These are phyloP conservation scores for Halenospora varia DNA, from an alignment of 495 filamentous ascomycete species.

Conservation along the genomic window DNA sequence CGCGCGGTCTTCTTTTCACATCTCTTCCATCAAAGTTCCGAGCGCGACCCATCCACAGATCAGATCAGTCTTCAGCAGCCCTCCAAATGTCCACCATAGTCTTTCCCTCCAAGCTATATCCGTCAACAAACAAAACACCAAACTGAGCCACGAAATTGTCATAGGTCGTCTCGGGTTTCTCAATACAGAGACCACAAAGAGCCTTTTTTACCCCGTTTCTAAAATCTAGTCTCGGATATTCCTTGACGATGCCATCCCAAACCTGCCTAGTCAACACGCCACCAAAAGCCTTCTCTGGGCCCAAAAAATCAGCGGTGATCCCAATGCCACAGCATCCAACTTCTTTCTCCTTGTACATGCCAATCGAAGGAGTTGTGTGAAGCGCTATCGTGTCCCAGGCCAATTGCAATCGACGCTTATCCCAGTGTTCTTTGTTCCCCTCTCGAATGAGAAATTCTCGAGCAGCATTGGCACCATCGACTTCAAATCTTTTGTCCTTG, in stretches of 20 bases:
- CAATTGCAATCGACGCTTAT: conserved; percentile 35
- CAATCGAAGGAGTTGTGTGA: conserved; percentile 40
- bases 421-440: conserved; percentile 30
- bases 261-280: conserved; percentile 31
- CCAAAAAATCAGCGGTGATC: conserved; percentile 44
- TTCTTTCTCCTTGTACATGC: conserved; percentile 40
- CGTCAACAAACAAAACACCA: conserved; percentile 31
- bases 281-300: conserved; percentile 26
- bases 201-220: conserved; percentile 31
- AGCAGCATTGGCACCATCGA: conserved; percentile 49
- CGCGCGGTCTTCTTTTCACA: too few relatives aligned
- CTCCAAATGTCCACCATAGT: neutral
- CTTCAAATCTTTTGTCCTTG: conserved; percentile 50
- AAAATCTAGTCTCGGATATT: conserved; percentile 36
- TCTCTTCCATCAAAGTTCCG: too few relatives aligned
- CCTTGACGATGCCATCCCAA: conserved; percentile 30
- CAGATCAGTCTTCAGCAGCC: neutral
- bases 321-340: conserved; percentile 37
- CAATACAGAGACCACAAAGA: conserved; percentile 39
- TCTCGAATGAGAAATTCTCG: conserved; percentile 33
- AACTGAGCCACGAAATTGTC: conserved; percentile 40
- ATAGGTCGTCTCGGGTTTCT: conserved; percentile 47
- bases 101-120: conserved; percentile 3
- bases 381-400: conserved; percentile 55
- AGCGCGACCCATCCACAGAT: too few relatives aligned